Evolutionary conservation across 1,284 basidiomycete genomes (phyloP).

Genomic region (Athelia psychrophila): DNA sequence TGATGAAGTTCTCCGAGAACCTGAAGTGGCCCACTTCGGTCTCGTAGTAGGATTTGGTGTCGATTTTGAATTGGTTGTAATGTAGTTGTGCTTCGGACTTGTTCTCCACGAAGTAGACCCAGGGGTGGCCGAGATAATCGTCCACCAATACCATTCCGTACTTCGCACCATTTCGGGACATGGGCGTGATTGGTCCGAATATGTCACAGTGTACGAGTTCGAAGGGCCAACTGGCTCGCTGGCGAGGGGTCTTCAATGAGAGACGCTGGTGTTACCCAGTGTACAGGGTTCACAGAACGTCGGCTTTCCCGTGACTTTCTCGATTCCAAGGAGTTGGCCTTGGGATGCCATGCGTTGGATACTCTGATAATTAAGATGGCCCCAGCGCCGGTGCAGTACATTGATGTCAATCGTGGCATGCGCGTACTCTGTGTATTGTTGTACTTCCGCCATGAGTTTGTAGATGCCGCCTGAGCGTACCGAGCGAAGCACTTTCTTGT

Average conservation of each 20-base stretch:
- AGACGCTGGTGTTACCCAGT: conserved; percentile 22
- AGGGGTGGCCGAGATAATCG: conserved; percentile 15
- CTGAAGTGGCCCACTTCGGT: conserved; percentile 14
- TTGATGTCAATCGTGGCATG: conserved; percentile 9
- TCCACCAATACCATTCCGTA: conserved; percentile 32
- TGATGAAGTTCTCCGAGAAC: conserved; percentile 13
- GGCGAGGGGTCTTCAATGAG: conserved; percentile 14
- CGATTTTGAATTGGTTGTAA: conserved; percentile 17
- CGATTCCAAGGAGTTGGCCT: conserved; percentile 12
- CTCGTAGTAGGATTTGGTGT: conserved; percentile 13
- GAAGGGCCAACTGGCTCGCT: conserved; percentile 13
- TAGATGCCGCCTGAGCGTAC: neutral
- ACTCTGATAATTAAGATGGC: conserved; percentile 11
- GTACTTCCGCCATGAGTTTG: neutral
- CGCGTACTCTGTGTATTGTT: neutral
- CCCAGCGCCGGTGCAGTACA: conserved; percentile 18
- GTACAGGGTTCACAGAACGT: conserved; percentile 16
- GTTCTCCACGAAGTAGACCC: conserved; percentile 19
- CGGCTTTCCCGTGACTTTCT: conserved; percentile 2
- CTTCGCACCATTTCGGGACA: conserved; percentile 12
- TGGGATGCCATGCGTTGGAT: conserved; percentile 17
- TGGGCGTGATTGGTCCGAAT: conserved; percentile 22
- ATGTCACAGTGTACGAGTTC: conserved; percentile 29
- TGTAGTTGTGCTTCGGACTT: conserved; percentile 15
- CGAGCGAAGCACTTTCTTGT: neutral